phyloP scores from a whole-genome alignment of 345 rosid species.

The Eucalyptus paniculata region DNA sequence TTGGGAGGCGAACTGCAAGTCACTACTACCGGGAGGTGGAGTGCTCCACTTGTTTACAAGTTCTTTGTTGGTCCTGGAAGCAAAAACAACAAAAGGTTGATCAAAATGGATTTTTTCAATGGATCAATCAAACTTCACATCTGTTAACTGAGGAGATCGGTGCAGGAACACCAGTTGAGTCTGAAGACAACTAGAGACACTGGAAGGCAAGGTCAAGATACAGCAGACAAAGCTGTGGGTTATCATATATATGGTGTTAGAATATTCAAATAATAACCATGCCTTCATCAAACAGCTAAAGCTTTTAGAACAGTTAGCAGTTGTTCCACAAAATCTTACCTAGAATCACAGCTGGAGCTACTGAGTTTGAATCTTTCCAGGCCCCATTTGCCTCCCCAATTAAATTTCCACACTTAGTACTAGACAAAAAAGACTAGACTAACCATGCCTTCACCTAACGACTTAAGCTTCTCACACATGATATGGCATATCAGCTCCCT shows the following conservation, averaged over 20 bases:
- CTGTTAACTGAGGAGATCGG: neutral
- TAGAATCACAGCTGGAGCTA: no score
- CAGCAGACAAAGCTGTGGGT: neutral
- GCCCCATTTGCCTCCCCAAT: no score
- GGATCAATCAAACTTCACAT: neutral
- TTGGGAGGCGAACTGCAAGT: slow-evolving; percentile 36
- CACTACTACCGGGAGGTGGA: slow-evolving; percentile 32
- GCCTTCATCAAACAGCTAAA: no score
- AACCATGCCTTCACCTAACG: no score
- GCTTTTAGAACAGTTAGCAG: no score
- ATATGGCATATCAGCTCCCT: neutral
- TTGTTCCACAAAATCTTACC: no score
- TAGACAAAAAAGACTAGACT: no score
- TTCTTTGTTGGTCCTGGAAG: slow-evolving; percentile 32
- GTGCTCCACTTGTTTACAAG: slow-evolving; percentile 26
- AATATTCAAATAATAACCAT: no score
- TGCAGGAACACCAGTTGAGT: neutral
- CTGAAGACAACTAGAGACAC: neutral
- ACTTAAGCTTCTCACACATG: no score
- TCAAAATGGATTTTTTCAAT: neutral
- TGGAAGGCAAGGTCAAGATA: neutral
- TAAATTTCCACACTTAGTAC: no score
- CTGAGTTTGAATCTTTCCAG: no score
- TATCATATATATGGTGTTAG: neutral
- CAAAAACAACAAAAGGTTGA: neutral